Base-by-base conservation (phyloP, 2,329 filamentous ascomycete species). In the Trichophyton equinum region DNA sequence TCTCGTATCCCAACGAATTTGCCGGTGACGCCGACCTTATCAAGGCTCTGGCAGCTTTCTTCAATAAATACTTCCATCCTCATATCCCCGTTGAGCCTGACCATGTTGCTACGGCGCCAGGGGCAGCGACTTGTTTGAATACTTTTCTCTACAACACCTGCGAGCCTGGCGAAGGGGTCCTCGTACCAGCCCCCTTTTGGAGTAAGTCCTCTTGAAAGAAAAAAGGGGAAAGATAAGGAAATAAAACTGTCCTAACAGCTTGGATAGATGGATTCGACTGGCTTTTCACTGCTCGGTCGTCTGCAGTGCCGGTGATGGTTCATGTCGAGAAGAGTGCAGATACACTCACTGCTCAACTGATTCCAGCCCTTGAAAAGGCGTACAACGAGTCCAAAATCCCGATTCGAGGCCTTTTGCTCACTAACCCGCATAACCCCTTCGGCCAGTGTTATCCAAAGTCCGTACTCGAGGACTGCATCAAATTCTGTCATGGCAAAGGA, bases 401-500 rank as follows among this genome's bases (percentile, higher is more conserved):
- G 2, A 20, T 56, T 33, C 15, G 51, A 3, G 51, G 27, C 5
- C 36, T 56, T 18, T n/a, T 56, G 15, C 51, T 56, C 36, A 56
- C 51, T 22, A 56, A 56, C 18, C 51, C 51, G 6, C 51, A 56
- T 56, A 56, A 56, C n/a, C 51, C 51, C 15, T 56, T 56, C 2
- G 27, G 27, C 18, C 51, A 56, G n/a, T 56, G 51, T 30, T 56
- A 36, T 56, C 51, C 51, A 13, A 33, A 20, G 36, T n/a, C 15
- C 22, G 51, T 56, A n/a, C 51, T 56, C 9, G 51, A 56, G 51
- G 51, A 33, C 13, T 56, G 44, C 18, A 47, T 47, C 15, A 18
- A 18, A 4, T 47, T 83, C 42, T 83, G 81, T 65, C 71, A 79
- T 58, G 74, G 74, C 60, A 70, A 83, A 64, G 63, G 72, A 1